Percentiles rank a stretch among this genome's conserved stretches.
Conservation (phyloP, 1,139 yeast genomes). For the Casaregolazyma lundiana region DNA sequence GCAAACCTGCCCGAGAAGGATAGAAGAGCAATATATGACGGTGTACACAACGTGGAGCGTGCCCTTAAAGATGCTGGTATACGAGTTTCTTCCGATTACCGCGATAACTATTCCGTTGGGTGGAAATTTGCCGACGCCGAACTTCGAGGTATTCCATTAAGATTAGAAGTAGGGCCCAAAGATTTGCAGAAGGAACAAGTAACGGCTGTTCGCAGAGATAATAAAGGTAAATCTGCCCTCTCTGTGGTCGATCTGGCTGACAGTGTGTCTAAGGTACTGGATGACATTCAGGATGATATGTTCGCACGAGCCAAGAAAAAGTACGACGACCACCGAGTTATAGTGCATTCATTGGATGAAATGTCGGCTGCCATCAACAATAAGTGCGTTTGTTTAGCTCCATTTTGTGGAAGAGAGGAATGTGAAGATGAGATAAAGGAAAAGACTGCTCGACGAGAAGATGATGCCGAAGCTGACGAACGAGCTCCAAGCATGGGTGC, state of each 20-base stretch:
- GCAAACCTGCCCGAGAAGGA: conserved; percentile 76
- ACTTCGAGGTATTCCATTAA: conserved; percentile 89
- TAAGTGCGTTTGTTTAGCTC: conserved; percentile 85
- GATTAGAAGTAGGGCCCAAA: conserved; percentile 94
- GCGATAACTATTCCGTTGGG: conserved; percentile 95
- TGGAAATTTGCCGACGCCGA: conserved; percentile 99
- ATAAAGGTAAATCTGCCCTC: conserved; percentile 66
- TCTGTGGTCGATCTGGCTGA: conserved; percentile 60
- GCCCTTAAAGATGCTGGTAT: conserved; percentile 41
- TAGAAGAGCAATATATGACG: conserved; percentile 61
- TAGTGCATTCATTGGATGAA: conserved; percentile 82
- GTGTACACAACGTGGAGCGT: conserved; percentile 50
- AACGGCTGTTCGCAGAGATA: conserved; percentile 90
- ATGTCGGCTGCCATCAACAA: conserved; percentile 89
- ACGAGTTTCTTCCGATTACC: conserved; percentile 79
- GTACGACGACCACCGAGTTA: conserved; percentile 76
- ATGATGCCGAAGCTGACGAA: conserved; percentile 84
- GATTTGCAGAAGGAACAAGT: conserved; percentile 79
- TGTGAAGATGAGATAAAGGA: conserved; percentile 98
- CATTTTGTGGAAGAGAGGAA: conserved; percentile 94
- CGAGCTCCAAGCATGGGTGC: conserved; percentile 99
- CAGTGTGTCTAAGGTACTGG: conserved; percentile 71
- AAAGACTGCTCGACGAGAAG: conserved; percentile 76
- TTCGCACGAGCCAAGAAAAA: conserved; percentile 73
- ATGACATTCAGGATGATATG: conserved; percentile 71